Evolutionary conservation across 345 rosid genomes (phyloP), one percentile per base, ranked within the genome.

Genomic region (Linum trigynum): DNA sequence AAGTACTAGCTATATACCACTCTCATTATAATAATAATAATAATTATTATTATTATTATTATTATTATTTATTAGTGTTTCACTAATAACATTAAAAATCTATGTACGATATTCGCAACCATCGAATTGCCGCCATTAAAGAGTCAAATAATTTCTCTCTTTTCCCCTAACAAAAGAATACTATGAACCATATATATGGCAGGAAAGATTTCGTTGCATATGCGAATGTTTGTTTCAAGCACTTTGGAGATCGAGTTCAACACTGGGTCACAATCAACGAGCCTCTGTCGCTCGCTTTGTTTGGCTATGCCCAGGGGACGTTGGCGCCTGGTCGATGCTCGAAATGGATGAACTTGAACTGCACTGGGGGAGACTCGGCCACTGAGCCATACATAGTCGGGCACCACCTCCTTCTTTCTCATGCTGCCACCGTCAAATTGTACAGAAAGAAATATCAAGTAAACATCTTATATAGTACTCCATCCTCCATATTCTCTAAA

Each of bases 231-330:
- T 57, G 55, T n/a, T 7, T 42, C 50, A 35, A 55, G 14, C 40
- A 57, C 37, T 51, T 62, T 39, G 58, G 66, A 1, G 65, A 72
- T 3, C 35, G 61, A 64, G 83, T 79, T 67, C 77, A 80, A 35
- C 59, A 71, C 35, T 82, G 83, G 83, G 71, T 75, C 15, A 79
- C 81, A 14, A 8, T 82, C 43, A 68, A 68, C 50, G 65, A 68
- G 15, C 65, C 72, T 1, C 39, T 15, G 55, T 61, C 40, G 7
- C 69, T 7, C 43, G 67, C 62, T 68, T 3, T 1, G 1, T 14
- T 2, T 32, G 78, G 78, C 2, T 75, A 71, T 42, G 61, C 37
- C 7, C 0, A 0, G 1, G 75, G 72, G 0, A 0, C 3, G 0
- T n/a, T 64, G 39, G 69, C 75, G 5, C 72, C 75, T 3, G 66